Evolutionary conservation across 75 land plant genomes (phyloP).

Genomic region (Cunninghamia lanceolata): DNA sequence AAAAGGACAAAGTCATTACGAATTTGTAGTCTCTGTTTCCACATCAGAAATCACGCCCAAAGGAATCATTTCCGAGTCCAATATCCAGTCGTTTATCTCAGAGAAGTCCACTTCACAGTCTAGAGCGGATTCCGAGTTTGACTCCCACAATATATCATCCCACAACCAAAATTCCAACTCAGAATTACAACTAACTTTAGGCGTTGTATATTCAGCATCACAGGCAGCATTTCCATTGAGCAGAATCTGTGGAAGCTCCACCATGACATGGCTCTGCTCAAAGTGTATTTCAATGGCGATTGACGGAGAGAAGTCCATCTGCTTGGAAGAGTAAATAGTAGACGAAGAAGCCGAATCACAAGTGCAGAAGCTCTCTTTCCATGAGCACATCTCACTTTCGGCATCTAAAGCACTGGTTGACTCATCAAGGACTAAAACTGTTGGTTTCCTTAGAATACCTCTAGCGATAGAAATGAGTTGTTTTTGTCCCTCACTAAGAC

Average conservation of each 20-base stretch:
- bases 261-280: neutral
- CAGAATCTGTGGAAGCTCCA: neutral
- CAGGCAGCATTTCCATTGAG: too few species aligned
- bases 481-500: slow-evolving; percentile 95
- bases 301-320: neutral
- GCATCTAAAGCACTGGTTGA: slow-evolving; percentile 96
- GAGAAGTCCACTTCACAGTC: neutral
- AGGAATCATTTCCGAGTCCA: neutral
- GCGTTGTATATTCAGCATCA: neutral
- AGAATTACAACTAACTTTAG: neutral
- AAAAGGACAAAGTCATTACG: neutral
- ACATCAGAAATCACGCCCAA: neutral
- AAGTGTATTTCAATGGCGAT: neutral
- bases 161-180: neutral
- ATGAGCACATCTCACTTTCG: slow-evolving; percentile 59
- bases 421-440: slow-evolving; percentile 88
- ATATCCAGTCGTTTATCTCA: neutral
- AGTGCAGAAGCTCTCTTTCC: neutral
- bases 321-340: neutral
- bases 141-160: neutral
- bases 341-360: neutral
- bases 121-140: neutral
- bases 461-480: slow-evolving; percentile 95
- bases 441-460: slow-evolving; percentile 83
- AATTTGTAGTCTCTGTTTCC: neutral